These are phyloP conservation scores for Trametes elegans DNA, from an alignment of 768 basidiomycete genomes.

Conservation along the genomic window DNA sequence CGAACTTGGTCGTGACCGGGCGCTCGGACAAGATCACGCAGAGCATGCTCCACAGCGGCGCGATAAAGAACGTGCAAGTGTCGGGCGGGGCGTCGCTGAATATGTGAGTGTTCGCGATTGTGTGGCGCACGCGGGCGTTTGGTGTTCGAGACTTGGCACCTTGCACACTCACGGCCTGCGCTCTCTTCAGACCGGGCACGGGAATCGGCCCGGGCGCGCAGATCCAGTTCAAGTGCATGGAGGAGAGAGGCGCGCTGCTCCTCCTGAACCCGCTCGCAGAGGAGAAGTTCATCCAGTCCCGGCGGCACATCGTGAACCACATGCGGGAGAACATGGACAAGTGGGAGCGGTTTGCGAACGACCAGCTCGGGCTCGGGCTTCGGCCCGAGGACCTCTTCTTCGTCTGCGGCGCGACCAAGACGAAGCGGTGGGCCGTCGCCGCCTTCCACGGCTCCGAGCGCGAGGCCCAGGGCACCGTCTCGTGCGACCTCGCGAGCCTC, in stretches of 20 bases:
- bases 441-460: slow-evolving; percentile 8
- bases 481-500: slow-evolving; percentile 1
- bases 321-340: slow-evolving; percentile 7
- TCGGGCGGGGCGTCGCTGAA: not conserved
- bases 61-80: not conserved
- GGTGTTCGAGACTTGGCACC: not conserved
- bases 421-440: slow-evolving; percentile 12
- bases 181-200: not conserved
- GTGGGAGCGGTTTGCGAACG: slow-evolving; percentile 8
- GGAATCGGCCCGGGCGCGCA: not conserved
- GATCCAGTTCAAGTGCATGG: slow-evolving; percentile 6
- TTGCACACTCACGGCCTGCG: not conserved
- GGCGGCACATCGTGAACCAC: slow-evolving; percentile 8
- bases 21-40: not conserved
- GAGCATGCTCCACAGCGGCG: slow-evolving; percentile 2
- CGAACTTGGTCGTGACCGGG: not conserved
- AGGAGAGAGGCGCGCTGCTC: slow-evolving; percentile 13
- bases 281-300: slow-evolving; percentile 4
- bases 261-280: not conserved
- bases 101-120: not conserved
- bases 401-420: slow-evolving; percentile 18
- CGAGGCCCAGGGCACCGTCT: not conserved
- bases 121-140: not conserved
- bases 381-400: slow-evolving; percentile 12
- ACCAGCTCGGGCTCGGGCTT: slow-evolving; percentile 1